Conservation (phyloP, 2,329 filamentous ascomycete species). For the Pyricularia sp. region DNA sequence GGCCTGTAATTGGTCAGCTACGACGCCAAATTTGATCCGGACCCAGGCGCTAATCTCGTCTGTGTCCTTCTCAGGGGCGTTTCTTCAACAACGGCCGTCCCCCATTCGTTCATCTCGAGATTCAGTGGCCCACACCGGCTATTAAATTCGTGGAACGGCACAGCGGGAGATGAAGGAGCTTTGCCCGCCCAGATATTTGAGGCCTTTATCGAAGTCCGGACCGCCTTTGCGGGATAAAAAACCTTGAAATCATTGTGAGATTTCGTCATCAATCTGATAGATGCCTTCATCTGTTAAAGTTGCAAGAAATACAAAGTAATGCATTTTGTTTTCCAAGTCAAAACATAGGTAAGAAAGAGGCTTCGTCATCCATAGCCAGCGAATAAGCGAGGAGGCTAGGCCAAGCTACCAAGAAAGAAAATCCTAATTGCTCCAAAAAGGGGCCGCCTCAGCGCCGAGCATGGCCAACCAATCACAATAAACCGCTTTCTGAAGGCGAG, state of each 20-base stretch:
- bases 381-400: neutral
- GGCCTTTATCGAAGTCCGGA: neutral
- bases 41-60: slow-evolving; percentile 4
- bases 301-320: neutral
- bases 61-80: neutral
- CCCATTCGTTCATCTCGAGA: neutral
- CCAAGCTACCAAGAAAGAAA: neutral
- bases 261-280: neutral
- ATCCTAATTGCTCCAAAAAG: neutral
- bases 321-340: neutral
- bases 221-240: neutral
- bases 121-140: neutral
- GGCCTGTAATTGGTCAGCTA: neutral
- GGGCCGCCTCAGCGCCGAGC: neutral
- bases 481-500: neutral
- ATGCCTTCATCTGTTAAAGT: neutral
- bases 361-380: neutral
- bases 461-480: neutral
- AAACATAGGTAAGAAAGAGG: neutral
- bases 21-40: neutral
- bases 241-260: neutral
- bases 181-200: neutral
- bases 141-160: neutral
- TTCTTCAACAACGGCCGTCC: neutral
- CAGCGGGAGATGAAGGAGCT: neutral